Percentiles rank a stretch among this genome's conserved stretches.
These are phyloP conservation scores for Rhizophagus sp. DNA, from an alignment of 192 early-diverging fungal genomes.

Conservation along the genomic window DNA sequence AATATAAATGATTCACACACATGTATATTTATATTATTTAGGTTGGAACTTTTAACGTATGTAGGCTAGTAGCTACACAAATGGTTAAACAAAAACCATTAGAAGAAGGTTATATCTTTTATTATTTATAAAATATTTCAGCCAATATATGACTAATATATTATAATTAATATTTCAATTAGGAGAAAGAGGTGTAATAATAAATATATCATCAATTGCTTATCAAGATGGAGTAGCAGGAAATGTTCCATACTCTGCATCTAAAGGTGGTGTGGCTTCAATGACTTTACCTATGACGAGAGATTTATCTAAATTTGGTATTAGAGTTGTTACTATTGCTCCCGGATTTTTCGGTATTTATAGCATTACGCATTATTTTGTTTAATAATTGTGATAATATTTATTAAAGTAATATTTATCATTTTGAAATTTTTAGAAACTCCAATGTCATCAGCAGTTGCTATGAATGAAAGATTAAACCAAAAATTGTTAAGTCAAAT, in stretches of 20 bases:
- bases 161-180: neutral
- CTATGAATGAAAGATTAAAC: neutral
- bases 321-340: slow-evolving; percentile 51
- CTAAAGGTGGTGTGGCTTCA: slow-evolving; percentile 53
- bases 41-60: slow-evolving; percentile 58
- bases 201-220: slow-evolving; percentile 58
- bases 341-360: slow-evolving; percentile 44
- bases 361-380: neutral
- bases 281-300: slow-evolving; percentile 61
- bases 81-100: slow-evolving; percentile 48
- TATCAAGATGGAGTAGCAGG: slow-evolving; percentile 54
- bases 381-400: neutral
- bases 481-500: neutral
- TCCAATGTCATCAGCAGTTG: neutral
- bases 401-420: neutral
- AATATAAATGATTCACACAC: too few relatives aligned
- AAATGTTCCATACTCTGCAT: slow-evolving; percentile 53
- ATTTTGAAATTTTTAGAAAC: neutral
- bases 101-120: slow-evolving; percentile 13
- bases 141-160: neutral
- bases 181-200: slow-evolving; percentile 57
- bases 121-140: neutral
- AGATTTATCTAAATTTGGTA: slow-evolving; percentile 50
- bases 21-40: neutral
- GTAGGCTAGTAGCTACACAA: slow-evolving; percentile 46